Conservation (phyloP, 1,284 basidiomycete species). For the Moniliophthora roreri region DNA sequence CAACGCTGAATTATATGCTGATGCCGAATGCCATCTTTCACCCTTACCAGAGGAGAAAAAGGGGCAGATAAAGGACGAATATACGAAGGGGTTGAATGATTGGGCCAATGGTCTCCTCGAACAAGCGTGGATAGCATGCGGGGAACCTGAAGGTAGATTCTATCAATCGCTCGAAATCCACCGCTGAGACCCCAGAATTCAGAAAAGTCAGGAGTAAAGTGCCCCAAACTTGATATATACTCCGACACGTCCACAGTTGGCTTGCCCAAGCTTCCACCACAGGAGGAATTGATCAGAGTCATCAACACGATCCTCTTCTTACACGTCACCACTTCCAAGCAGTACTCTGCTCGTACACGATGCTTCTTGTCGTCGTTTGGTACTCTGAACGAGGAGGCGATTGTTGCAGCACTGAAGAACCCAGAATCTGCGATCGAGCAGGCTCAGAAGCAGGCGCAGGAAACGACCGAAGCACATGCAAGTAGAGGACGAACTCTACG, state of each 20-base stretch:
- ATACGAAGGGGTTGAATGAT: conserved; percentile 35
- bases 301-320: conserved; percentile 53
- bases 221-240: conserved; percentile 39
- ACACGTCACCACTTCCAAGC: conserved; percentile 45
- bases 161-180: background rate
- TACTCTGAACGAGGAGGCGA: conserved; percentile 41
- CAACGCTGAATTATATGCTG: conserved; percentile 38
- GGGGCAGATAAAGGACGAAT: conserved; percentile 26
- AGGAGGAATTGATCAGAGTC: conserved; percentile 33
- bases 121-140: conserved; percentile 48
- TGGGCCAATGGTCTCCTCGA: conserved; percentile 49
- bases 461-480: conserved; percentile 42
- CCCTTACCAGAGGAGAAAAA: conserved; percentile 21
- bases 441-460: conserved; percentile 42
- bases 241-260: conserved; percentile 46
- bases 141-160: conserved; percentile 42
- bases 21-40: conserved; percentile 33
- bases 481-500: conserved; percentile 41
- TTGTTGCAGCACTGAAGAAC: conserved; percentile 49
- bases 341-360: conserved; percentile 55
- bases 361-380: conserved; percentile 44
- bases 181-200: background rate
- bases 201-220: conserved; percentile 26
- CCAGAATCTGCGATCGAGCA: conserved; percentile 45
- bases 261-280: conserved; percentile 39